Base-by-base conservation (phyloP, 1,284 basidiomycete genomes). In the Cryptococcus sp. region DNA sequence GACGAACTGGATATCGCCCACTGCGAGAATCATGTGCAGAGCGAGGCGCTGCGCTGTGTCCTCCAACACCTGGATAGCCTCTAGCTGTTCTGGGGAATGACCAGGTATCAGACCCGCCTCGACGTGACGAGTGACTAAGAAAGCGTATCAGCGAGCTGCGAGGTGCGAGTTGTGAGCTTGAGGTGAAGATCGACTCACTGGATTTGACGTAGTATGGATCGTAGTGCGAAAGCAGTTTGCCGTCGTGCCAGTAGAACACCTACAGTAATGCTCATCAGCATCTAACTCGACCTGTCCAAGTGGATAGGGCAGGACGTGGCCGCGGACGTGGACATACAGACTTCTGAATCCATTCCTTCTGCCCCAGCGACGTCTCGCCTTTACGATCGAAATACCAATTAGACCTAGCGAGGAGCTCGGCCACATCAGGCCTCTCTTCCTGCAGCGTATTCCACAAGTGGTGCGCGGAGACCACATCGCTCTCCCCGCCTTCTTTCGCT, bases 361-460 rank as follows among this genome's bases (percentile, higher is more conserved):
- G 69, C 13, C 77, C 77, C n/a, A 69, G 66, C 10, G 70, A 72
- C n/a, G 72, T 64, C 60, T 79, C 77, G n/a, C 77, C 77, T 60
- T 79, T 79, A 16, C 74, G 61, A 61, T 76, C 73, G 65, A 73
- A 75, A 65, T 77, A 77, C 74, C 75, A 79, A 46, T 68, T 69
- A 8, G 75, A 74, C 50, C 59, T 56, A 20, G 68, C 59, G 41
- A 82, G 71, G n/a, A 73, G 55, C 57, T 79, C 58, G 38, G 78
- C 79, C 1, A 80, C 74, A 52, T 82, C 80, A 0, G 81, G 81
- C 16, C 79, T 71, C 46, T 79, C 69, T 3, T 56, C 60, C 65
- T 81, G 80, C 1, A 82, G 65, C 7, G 73, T 72, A 67, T 81
- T 81, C 77, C 76, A 82, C 11, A 81, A 59, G 22, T 74, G 61